Conservation (phyloP, 352 stramenopile genomes). For the Phytophthora cactorum region DNA sequence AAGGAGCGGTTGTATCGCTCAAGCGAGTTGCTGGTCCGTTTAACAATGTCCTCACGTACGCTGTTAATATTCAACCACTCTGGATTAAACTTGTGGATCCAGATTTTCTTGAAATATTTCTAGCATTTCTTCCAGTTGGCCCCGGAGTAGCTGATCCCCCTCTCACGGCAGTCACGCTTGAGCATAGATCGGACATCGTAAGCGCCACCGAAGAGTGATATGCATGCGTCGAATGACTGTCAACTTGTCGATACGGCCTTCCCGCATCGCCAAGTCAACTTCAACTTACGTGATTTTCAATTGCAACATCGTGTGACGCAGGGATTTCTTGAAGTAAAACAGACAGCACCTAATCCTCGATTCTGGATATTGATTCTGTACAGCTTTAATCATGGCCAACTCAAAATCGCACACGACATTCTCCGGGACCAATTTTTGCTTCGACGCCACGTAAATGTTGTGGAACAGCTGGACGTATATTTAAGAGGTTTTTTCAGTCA, state of each 20-base stretch:
- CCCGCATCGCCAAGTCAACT: too few relatives aligned
- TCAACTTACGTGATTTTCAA: too few relatives aligned
- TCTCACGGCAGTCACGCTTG: not conserved
- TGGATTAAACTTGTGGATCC: slow-evolving; percentile 6
- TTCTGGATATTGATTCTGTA: too few relatives aligned
- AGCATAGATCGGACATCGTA: not conserved
- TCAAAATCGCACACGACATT: slow-evolving; percentile 11
- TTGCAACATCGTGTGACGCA: too few relatives aligned
- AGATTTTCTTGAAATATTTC: slow-evolving; percentile 17
- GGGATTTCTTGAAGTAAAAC: too few relatives aligned
- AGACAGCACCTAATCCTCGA: too few relatives aligned
- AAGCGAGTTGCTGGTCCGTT: not conserved
- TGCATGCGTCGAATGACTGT: slow-evolving; percentile 1
- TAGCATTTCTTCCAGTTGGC: slow-evolving; percentile 12
- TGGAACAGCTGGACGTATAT: slow-evolving; percentile 3
- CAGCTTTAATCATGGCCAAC: slow-evolving; percentile 4
- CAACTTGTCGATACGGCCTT: not conserved
- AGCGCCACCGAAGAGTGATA: not conserved
- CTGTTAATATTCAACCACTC: too few relatives aligned
- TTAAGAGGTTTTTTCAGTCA: slow-evolving; percentile 4
- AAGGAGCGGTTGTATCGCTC: not conserved
- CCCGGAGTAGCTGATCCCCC: not conserved
- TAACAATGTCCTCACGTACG: not conserved
- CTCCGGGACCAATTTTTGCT: not conserved
- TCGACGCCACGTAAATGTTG: slow-evolving; percentile 5